Conservation (phyloP, 2,329 filamentous ascomycete species). For the Claviceps sp. region DNA sequence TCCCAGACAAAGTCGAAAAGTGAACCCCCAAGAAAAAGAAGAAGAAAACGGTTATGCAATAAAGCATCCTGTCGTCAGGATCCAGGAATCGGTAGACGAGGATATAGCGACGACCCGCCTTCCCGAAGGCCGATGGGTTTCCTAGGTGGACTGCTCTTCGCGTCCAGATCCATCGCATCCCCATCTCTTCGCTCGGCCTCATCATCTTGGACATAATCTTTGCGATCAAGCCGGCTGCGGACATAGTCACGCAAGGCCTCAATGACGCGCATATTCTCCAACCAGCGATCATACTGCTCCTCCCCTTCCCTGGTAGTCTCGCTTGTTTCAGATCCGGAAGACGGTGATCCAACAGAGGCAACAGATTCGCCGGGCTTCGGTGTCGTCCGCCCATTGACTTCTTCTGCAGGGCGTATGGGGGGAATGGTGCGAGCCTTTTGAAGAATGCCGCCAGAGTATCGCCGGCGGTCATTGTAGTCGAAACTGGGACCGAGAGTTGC, state of each 20-base stretch:
- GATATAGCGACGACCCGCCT: slow-evolving; percentile 25
- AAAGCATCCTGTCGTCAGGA: neutral
- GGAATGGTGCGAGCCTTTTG: slow-evolving; percentile 40
- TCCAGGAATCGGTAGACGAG: slow-evolving; percentile 23
- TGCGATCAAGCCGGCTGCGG: slow-evolving; percentile 39
- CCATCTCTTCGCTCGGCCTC: slow-evolving; percentile 9
- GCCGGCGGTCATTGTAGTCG: slow-evolving; percentile 47
- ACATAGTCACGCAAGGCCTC: slow-evolving; percentile 48
- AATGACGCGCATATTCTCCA: slow-evolving; percentile 52
- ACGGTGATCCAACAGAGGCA: slow-evolving; percentile 37
- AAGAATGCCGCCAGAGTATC: slow-evolving; percentile 54
- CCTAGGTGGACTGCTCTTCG: slow-evolving; percentile 18
- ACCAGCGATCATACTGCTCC: slow-evolving; percentile 50
- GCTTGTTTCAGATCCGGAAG: slow-evolving; percentile 39
- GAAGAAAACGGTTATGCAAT: too few relatives aligned
- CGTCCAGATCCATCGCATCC: slow-evolving; percentile 25
- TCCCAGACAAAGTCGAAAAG: too few relatives aligned
- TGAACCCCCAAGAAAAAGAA: too few relatives aligned
- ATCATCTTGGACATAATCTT: slow-evolving; percentile 34
- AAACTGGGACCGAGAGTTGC: slow-evolving; percentile 59
- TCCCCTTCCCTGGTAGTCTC: slow-evolving; percentile 41
- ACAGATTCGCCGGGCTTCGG: slow-evolving; percentile 31
- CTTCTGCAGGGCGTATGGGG: slow-evolving; percentile 22
- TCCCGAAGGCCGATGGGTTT: slow-evolving; percentile 14
- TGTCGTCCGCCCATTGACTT: slow-evolving; percentile 26